Percentiles rank a stretch among this genome's conserved stretches.
Evolutionary conservation across 2,329 filamentous ascomycete genomes (phyloP).

Genomic region (Fusarium illudens): DNA sequence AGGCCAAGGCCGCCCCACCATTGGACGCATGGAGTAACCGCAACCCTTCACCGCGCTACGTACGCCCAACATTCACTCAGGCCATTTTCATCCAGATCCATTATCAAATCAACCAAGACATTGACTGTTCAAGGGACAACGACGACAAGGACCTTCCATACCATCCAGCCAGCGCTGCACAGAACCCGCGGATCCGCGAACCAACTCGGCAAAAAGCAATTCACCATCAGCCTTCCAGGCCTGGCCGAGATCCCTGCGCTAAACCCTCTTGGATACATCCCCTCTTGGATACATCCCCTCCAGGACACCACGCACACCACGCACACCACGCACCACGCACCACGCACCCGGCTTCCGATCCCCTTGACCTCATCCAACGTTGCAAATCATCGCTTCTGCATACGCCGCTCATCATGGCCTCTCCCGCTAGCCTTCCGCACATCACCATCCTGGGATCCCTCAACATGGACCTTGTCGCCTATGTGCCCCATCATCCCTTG

Average conservation of each 20-base stretch:
- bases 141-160: not conserved
- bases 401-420: constrained; percentile 30
- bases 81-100: not conserved
- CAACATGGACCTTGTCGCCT: constrained; percentile 92
- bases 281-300: not conserved
- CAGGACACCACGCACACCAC: not conserved
- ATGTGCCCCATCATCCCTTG: constrained; percentile 82
- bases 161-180: not conserved
- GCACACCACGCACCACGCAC: not conserved
- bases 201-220: constrained; percentile 6
- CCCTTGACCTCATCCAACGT: constrained; percentile 8
- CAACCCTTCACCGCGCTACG: constrained; percentile 24
- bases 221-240: not conserved
- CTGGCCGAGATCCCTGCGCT: not conserved
- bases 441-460: constrained; percentile 92
- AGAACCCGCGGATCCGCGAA: not conserved
- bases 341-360: constrained; percentile 6
- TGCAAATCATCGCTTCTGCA: not conserved
- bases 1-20: not conserved
- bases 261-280: not conserved
- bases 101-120: constrained; percentile 2
- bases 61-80: not conserved
- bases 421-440: constrained; percentile 43
- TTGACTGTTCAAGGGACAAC: not conserved
- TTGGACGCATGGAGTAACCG: constrained; percentile 8